A percentile compares a stretch with the other conserved stretches of the same genome.
phyloP scores from a whole-genome alignment of 208 protist species.

The Phytomonas serpens region DNA sequence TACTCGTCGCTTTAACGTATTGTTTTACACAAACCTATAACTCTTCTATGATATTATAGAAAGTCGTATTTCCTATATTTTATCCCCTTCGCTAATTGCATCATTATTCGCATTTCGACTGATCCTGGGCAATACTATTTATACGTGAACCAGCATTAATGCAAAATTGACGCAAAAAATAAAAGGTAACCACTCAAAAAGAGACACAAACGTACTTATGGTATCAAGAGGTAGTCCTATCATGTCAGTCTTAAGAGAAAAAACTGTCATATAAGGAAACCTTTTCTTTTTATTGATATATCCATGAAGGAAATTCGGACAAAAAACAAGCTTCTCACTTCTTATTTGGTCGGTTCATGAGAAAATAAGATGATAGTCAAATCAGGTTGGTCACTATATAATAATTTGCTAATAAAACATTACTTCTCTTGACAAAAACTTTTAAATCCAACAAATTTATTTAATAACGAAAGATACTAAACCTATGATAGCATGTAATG shows the following conservation, averaged over 20 bases:
- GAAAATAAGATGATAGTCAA: conserved; percentile 12
- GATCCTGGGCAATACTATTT: neutral
- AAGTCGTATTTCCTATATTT: neutral
- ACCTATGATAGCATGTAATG: neutral
- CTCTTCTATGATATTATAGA: neutral
- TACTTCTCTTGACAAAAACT: too few relatives aligned
- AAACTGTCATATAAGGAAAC: neutral
- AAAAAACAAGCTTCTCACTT: conserved; percentile 13
- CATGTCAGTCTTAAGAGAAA: neutral
- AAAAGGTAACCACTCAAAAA: neutral
- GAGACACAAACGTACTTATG: neutral
- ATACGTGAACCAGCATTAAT: neutral
- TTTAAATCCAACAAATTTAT: too few relatives aligned
- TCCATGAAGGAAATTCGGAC: neutral
- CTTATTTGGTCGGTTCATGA: conserved; percentile 7
- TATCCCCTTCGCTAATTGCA: neutral
- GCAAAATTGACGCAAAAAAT: neutral
- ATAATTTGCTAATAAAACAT: neutral
- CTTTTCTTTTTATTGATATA: neutral
- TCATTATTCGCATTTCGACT: neutral
- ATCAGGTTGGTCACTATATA: neutral
- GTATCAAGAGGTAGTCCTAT: neutral
- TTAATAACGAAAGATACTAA: neutral
- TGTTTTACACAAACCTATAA: neutral
- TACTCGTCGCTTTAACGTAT: neutral